Evolutionary conservation across 345 rosid genomes (phyloP), one percentile per base, ranked within the genome.

Genomic region (Gossypium thurberi): DNA sequence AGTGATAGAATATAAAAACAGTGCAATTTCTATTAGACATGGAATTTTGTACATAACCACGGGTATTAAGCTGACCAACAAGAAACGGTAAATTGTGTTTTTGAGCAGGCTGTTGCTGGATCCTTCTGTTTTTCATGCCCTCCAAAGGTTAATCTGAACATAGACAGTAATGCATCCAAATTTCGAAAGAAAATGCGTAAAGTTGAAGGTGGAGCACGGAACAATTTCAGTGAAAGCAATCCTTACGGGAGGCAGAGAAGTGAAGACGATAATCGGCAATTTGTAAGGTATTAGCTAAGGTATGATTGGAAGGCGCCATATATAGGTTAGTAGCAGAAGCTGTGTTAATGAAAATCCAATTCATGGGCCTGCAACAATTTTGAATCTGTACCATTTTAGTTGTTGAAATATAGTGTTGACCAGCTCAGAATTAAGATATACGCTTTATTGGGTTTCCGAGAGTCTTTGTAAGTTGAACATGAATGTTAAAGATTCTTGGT

Each of bases 41-140:
- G 17, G 42, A 64, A 18, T 10, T 42, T 64, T 55, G 28, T 64
- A 42, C 21, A 64, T 43, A 64, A 65, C 33, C 1, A 6, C 0
- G 70, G 11, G 33, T 65, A 6, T 44, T 62, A 20, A 65, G 70
- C 53, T 65, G 52, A 65, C 28, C 37, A 6, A 64, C 46, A 21
- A 46, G 33, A 20, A 8, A 65, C 12, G 3, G 33, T 42, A 15
- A 48, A 15, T 15, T 10, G 14, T 67, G 37, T 47, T 65, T 47
- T 67, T 78, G 77, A 78, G 72, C 89, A 95, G 99, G 94, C 91
- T 0, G 92, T 96, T 33, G 98, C 99, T 10, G 83, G 87, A 55
- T 96, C 98, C 8, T 91, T 96, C 78, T 88, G 97, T 82, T 96
- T 96, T 83, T 86, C 99, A 0, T 66, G 86, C 33, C 98, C 99